Percentiles rank a stretch among this genome's conserved stretches.
phyloP scores from a whole-genome alignment of 441 rosid genomes.

The Jatropha multifida region DNA sequence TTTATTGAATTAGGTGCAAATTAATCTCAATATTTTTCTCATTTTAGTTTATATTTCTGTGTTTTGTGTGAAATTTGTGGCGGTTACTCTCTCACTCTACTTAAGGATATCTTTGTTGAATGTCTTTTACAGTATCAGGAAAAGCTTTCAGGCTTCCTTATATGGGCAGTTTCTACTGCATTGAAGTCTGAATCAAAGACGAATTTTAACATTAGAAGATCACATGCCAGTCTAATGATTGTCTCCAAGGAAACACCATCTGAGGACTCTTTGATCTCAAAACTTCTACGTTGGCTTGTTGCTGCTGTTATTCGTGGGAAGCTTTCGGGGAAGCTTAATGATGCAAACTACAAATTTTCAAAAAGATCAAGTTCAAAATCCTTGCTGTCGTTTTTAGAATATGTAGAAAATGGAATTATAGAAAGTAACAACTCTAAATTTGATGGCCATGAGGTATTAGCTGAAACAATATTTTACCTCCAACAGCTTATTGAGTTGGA shows the following conservation, averaged over 20 bases:
- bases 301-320: conserved; percentile 73
- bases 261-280: conserved; percentile 62
- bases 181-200: conserved; percentile 45
- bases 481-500: conserved; percentile 55
- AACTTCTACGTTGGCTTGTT: conserved; percentile 80
- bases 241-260: conserved; percentile 35
- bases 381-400: conserved; percentile 46
- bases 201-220: conserved; percentile 27
- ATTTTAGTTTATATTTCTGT: neutral
- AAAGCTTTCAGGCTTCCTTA: conserved; percentile 65
- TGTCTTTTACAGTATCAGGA: conserved; percentile 55
- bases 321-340: conserved; percentile 39
- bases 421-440: conserved; percentile 28
- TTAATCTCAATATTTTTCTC: neutral
- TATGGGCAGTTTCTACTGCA: conserved; percentile 79
- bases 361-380: conserved; percentile 37
- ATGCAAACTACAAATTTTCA: conserved; percentile 27
- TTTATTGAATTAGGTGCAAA: neutral
- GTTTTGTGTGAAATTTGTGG: neutral
- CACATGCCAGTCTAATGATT: conserved; percentile 23
- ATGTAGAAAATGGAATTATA: conserved; percentile 30
- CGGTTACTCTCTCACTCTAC: neutral
- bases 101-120: conserved; percentile 19
- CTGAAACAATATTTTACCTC: conserved; percentile 54
- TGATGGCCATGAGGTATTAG: conserved; percentile 44